Base-by-base conservation (phyloP, 2,329 filamentous ascomycete species). In the Stagonosporopsis vannaccii region DNA sequence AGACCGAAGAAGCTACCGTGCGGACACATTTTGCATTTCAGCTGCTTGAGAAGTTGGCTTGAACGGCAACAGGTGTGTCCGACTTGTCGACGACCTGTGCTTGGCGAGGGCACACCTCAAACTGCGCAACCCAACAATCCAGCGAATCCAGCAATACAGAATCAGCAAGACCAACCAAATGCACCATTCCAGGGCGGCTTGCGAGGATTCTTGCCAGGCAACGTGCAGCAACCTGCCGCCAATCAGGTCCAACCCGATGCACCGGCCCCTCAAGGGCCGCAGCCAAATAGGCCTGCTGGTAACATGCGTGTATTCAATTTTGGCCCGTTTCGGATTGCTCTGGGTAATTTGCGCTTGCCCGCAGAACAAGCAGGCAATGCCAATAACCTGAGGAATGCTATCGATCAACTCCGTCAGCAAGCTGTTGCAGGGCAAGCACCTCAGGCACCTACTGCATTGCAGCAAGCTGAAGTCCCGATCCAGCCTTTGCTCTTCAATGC, bases 51-150 rank as follows among this genome's bases (percentile, higher is more conserved):
- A 76, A 96, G 93, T 75, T 99, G 95, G 95, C 84, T 99, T 25
- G 95, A 99, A 80, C 85, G 95, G 62, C 95, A 99, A 75, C 95
- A 99, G 78, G 93, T 96, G 30, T 99, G 95, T 73, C 95, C 95
- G 6, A 99, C 92, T 2, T 99, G 95, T 74, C 87, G 95, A 66
- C 86, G 90, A 46, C 88, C 94, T 15, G 95, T 97, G 15, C 80
- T 92, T 33, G 83, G 60, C 12, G 68, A 70, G 32, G 43, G 65
- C 65, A 71, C 59, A 63, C 49, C 57, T 26, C 64, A 62, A 58
- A 71, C 53, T 56, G 71, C 56, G 60, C 66, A 68, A 42, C 61
- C 61, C 33, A 68, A 67, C 50, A 69, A 73, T 19, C 60, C 62
- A 42, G 61, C 62, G 36, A 69, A 72, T 28, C 64, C 60, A 26